Percentiles rank a stretch among this genome's conserved stretches.
phyloP scores from a whole-genome alignment of 176 grass and related monocot genomes.

The Sorghum bicolor region Sorghum_bicolor_NCBIv3 NC_012879.2:4296001-4296500 shows the following conservation, averaged over 20 bases:
- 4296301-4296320: background rate
- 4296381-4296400: background rate
- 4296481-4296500: background rate
- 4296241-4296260: background rate
- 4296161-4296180: background rate
- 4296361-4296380: background rate
- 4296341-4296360: background rate
- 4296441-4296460: background rate
- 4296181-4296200: background rate
- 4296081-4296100: background rate
- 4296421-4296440: background rate
- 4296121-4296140: background rate
- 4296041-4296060: background rate
- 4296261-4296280: background rate
- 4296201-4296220: background rate
- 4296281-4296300: background rate
- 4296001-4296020: background rate
- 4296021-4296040: background rate
- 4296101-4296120: background rate
- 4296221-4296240: background rate
- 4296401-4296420: background rate
- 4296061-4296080: background rate
- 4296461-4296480: background rate
- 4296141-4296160: background rate
- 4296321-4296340: too few species aligned